These are phyloP conservation scores for Xylariaceae sp. DNA, from an alignment of 2,329 filamentous ascomycete species.

Conservation along the genomic window DNA sequence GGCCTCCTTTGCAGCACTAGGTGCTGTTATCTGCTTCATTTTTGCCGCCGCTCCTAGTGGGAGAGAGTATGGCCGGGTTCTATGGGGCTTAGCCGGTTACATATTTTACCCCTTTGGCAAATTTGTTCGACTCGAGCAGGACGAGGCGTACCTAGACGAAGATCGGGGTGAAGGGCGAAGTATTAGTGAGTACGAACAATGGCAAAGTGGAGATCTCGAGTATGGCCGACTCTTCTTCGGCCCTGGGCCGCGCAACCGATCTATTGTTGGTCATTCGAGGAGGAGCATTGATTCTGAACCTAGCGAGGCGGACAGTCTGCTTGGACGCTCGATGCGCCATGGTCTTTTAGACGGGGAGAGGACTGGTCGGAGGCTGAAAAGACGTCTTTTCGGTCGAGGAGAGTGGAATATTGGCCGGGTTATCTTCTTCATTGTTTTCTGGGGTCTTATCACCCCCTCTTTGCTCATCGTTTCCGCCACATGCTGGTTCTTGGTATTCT, in stretches of 20 bases:
- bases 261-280: constrained; percentile 79
- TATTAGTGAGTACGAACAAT: constrained; percentile 98
- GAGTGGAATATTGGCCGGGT: constrained; percentile 94
- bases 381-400: constrained; percentile 86
- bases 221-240: constrained; percentile 96
- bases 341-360: constrained; percentile 39
- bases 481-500: constrained; percentile 96
- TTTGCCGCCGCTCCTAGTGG: constrained; percentile 77
- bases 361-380: constrained; percentile 56
- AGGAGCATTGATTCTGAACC: constrained; percentile 81
- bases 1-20: constrained; percentile 67
- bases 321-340: constrained; percentile 58
- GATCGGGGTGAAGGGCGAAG: constrained; percentile 93
- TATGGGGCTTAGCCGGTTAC: constrained; percentile 81
- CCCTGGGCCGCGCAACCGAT: constrained; percentile 64
- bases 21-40: constrained; percentile 72
- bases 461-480: constrained; percentile 80
- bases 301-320: constrained; percentile 83
- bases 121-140: constrained; percentile 87
- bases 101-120: constrained; percentile 96
- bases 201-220: constrained; percentile 96
- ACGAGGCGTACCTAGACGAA: constrained; percentile 90
- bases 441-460: constrained; percentile 81
- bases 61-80: constrained; percentile 76
- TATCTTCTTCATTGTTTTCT: constrained; percentile 95